Percentiles rank a stretch among this genome's conserved stretches.
Conservation (phyloP, 78 protist species). For the Anaeramoeba flamelloides region DNA sequence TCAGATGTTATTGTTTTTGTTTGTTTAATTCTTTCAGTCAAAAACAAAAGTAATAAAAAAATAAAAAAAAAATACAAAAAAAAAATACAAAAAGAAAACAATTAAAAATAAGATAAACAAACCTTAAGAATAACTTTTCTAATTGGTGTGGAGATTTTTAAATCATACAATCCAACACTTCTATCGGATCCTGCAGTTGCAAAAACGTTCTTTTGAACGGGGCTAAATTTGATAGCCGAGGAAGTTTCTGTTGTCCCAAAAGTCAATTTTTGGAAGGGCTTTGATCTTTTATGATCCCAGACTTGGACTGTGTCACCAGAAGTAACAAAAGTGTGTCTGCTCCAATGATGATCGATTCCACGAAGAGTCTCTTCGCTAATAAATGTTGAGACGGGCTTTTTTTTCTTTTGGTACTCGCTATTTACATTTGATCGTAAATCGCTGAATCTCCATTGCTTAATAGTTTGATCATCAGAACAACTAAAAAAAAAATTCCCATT, state of each 20-base stretch:
- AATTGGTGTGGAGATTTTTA: constrained; percentile 33
- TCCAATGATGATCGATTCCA: too few relatives aligned
- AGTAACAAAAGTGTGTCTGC: too few relatives aligned
- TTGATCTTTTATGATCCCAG: constrained; percentile 31
- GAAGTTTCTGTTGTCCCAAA: constrained; percentile 65
- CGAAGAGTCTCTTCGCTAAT: background rate
- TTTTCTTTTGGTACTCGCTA: too few relatives aligned
- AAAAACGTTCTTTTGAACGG: constrained; percentile 47
- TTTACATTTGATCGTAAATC: background rate
- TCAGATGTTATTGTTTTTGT: too few relatives aligned
- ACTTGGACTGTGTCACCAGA: too few relatives aligned
- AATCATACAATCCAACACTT: constrained; percentile 56
- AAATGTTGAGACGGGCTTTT: background rate
- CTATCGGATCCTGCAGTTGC: constrained; percentile 53
- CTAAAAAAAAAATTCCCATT: constrained; percentile 28
- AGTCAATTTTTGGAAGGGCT: constrained; percentile 37
- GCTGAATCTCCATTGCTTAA: constrained; percentile 43
- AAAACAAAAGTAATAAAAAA: too few relatives aligned
- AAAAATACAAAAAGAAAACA: too few relatives aligned
- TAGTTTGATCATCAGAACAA: constrained; percentile 50
- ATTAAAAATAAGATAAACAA: background rate
- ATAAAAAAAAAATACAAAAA: too few relatives aligned
- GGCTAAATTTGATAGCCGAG: constrained; percentile 50
- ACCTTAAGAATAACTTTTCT: constrained; percentile 35
- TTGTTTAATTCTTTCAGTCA: too few relatives aligned